These are phyloP conservation scores for Saturnispora sanitii DNA, from an alignment of 805 yeast genomes.

Conservation along the genomic window DNA sequence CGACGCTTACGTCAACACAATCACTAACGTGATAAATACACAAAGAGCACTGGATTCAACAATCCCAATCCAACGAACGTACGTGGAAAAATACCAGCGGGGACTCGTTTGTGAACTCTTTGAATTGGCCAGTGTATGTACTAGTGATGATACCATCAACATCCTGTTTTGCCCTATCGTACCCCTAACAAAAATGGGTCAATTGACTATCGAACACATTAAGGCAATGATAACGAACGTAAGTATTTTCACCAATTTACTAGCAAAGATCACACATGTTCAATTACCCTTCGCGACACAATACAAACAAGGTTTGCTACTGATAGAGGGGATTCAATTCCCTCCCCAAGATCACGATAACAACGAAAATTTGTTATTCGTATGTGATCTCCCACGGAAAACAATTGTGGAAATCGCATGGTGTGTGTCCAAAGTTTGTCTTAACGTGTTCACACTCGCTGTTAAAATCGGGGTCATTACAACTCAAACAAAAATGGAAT, in stretches of 20 bases:
- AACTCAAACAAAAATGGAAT: not conserved
- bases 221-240: constrained; percentile 18
- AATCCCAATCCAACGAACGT: not conserved
- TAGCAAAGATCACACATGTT: constrained; percentile 14
- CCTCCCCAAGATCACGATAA: not conserved
- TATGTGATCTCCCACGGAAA: constrained; percentile 1
- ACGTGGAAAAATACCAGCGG: not conserved
- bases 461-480: not conserved
- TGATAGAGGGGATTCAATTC: constrained; percentile 1
- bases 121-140: not conserved
- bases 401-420: constrained; percentile 4
- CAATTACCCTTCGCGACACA: constrained; percentile 18
- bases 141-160: not conserved
- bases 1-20: not conserved
- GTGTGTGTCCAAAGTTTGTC: constrained; percentile 6
- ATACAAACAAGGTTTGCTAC: not conserved
- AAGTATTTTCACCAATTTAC: constrained; percentile 12
- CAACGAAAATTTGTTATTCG: not conserved
- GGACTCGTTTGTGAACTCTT: not conserved
- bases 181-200: constrained; percentile 15
- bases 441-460: constrained; percentile 4
- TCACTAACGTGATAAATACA: not conserved
- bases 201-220: constrained; percentile 17
- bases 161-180: constrained; percentile 23
- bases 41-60: not conserved